Base-by-base conservation (phyloP, 148 eudicot genomes). In the Bassia scoparia region DNA sequence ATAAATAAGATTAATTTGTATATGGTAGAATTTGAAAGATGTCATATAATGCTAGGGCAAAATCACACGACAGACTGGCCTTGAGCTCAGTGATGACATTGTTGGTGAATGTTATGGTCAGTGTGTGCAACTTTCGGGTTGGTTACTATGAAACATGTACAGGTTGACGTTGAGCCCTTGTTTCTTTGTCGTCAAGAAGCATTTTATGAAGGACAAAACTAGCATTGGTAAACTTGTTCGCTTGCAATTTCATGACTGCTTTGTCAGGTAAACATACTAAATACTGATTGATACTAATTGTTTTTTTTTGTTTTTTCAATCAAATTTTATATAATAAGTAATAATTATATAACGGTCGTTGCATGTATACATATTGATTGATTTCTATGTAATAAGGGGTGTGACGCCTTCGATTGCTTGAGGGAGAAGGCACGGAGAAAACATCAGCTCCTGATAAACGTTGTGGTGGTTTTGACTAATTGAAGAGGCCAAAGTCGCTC, bases 401-500 rank as follows among this genome's bases (percentile, higher is more conserved):
- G 77, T 27, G 77, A 74, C 55, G 77, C 71, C 23, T 74, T 71
- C 6, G 38, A 73, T 41, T 79, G 55, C 77, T 79, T 16, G 78
- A 74, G 1, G 81, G 81, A 0, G 48, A 31, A 23, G 49, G 35
- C 30, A 30, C 77, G 3, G 81, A 79, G 78, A 74, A 61, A 30
- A 69, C 44, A 1, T 61, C 81, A 44, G 13, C 14, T 7, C 41
- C 61, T 12, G 70, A 79, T 43, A 17, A 13, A 0, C 74, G 74
- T 53, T 18, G 74, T 41, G 23, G 10, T 53, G 81, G 81, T 12
- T 68, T 29, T 18, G 81, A 68, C 18, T 79, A n/a, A 29, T 79
- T 30, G 81, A 79, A 54, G 81, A 74, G 9, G 81, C 80, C 1
- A 84, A 88, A 65, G 81, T 75, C n/a, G 77, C 80, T 4, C 34